Evolutionary conservation across 2,329 filamentous ascomycete species (phyloP), one percentile per base, ranked within the genome.

Genomic region (Claviceps purpurea): DNA sequence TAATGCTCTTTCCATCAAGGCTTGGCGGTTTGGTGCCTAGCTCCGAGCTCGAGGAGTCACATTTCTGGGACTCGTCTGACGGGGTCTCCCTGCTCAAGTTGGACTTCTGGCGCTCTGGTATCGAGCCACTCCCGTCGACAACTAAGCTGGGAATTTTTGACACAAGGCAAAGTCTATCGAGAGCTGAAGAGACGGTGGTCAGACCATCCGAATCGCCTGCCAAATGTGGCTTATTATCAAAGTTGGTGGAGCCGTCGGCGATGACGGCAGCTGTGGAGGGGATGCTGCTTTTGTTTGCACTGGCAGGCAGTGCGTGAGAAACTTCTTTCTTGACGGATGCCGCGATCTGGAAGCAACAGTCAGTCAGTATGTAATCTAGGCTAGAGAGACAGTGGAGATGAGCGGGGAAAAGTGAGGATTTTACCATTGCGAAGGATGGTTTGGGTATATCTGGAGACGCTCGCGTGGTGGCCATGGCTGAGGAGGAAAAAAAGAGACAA

Each of bases 1-100:
- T 89, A 60, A 94, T 87, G 65, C 90, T 96, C 71, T 96, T 96
- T 48, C 87, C 89, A 65, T 96, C 91, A 42, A 95, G 75, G 64
- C 89, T 96, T 39, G 88, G 85, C 50, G 88, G 87, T 68, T 96
- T 96, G 2, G 84, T 89, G 41, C 75, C 80, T 30, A 82, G 68
- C 52, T 84, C 81, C 3, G 80, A 84, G 59, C 70, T 77, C 2
- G 80, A 84, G 2, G 79, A 84, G 62, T 84, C 81, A 43, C 77
- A 76, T 61, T 73, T 73, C 57, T 76, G 76, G 14, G 77, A 80
- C 47, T 78, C 77, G 55, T 80, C 77, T 2, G 76, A 79, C 30
- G 70, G 69, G 44, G 68, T 74, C 52, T 75, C 73, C 56, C 68
- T 69, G 52, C 64, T 67, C 49, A 60, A 50, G 47, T 49, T 49